Conservation (phyloP, 176 grass and related monocot genomes). For the Thalia dealbata region DNA sequence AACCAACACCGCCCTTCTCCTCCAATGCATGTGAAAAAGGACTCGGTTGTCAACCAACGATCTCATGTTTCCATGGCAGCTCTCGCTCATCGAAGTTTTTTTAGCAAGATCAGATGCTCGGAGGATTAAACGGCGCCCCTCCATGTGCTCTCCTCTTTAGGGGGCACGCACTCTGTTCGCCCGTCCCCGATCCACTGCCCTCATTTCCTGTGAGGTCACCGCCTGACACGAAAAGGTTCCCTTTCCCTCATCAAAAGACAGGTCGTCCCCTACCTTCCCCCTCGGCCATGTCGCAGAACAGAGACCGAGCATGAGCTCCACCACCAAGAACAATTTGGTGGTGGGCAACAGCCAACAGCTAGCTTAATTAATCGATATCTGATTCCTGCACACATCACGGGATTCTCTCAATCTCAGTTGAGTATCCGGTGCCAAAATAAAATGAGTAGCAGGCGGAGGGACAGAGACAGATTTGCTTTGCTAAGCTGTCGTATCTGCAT, state of each 20-base stretch:
- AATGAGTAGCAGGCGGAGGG: neutral
- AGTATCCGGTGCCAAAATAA: neutral
- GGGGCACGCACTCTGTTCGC: neutral
- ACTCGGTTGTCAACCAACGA: too few species aligned
- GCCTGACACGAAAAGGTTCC: neutral
- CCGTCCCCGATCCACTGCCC: neutral
- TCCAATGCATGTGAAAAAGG: neutral
- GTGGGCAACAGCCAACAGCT: neutral
- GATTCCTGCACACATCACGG: neutral
- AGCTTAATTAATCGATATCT: too few species aligned
- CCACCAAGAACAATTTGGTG: neutral
- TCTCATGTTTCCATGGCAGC: neutral
- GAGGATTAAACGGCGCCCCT: neutral
- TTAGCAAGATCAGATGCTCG: neutral
- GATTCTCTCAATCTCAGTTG: constrained; percentile 1
- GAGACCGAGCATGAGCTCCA: neutral
- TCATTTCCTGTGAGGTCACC: neutral
- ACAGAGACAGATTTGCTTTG: neutral
- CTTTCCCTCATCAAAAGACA: neutral
- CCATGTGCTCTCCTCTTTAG: neutral
- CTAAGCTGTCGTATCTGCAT: neutral
- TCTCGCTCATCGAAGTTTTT: neutral
- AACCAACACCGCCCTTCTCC: neutral
- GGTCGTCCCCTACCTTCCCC: neutral
- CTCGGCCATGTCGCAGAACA: neutral